Evolutionary conservation across 2,329 filamentous ascomycete species (phyloP).

Genomic region (Colletotrichum euphorbiae): DNA sequence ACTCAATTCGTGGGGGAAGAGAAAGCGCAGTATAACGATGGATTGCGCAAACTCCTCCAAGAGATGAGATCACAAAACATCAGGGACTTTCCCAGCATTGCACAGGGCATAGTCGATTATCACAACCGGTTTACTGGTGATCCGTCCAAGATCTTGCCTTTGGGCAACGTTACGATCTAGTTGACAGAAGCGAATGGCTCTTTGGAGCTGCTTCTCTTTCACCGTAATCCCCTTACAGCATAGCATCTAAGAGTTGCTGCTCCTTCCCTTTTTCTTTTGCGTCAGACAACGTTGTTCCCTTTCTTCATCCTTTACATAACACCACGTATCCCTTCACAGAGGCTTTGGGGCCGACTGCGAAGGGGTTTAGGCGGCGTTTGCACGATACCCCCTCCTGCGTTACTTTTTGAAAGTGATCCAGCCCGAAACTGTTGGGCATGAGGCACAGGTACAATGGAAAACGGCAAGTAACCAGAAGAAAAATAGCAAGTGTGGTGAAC

Average conservation of each 20-base stretch:
- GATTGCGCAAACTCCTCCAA: constrained; percentile 71
- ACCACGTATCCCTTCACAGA: constrained; percentile 1
- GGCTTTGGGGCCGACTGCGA: constrained; percentile 14
- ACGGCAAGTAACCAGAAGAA: constrained; percentile 37
- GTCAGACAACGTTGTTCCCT: constrained; percentile 29
- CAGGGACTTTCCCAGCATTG: constrained; percentile 75
- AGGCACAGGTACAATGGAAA: constrained; percentile 36
- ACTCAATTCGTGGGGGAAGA: constrained; percentile 72
- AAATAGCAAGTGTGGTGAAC: constrained; percentile 19
- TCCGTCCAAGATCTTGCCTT: constrained; percentile 70
- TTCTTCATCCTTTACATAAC: constrained; percentile 34
- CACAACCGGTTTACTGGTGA: constrained; percentile 74
- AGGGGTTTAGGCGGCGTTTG: constrained; percentile 31
- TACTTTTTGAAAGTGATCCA: constrained; percentile 38
- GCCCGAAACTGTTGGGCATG: constrained; percentile 25
- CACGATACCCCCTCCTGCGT: constrained; percentile 38
- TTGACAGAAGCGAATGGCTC: constrained; percentile 12
- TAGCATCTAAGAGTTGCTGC: constrained; percentile 14
- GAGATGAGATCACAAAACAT: constrained; percentile 69
- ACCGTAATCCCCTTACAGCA: constrained; percentile 7
- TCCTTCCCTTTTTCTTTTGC: constrained; percentile 5
- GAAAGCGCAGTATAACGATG: constrained; percentile 70
- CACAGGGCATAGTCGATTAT: constrained; percentile 74
- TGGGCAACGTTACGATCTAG: constrained; percentile 61
- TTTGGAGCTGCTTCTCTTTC: constrained; percentile 7